Percentiles rank a stretch among this genome's conserved stretches.
These are phyloP conservation scores for Medicago ruthenica DNA, from an alignment of 306 rosid species.

Conservation along the genomic window DNA sequence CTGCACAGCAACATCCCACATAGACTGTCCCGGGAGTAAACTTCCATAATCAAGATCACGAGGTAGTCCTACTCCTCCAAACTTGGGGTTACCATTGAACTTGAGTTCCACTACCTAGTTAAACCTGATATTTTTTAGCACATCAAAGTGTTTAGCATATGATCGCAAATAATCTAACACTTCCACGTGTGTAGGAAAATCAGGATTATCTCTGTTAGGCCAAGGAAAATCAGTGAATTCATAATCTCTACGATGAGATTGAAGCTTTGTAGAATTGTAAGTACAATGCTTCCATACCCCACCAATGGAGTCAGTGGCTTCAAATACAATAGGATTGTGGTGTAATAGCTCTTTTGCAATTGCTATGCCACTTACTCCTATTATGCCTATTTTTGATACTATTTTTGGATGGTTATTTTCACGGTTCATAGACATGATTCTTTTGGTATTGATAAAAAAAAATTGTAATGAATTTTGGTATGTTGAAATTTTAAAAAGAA, in stretches of 20 bases:
- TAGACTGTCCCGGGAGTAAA: conserved; percentile 48
- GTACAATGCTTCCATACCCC: conserved; percentile 90
- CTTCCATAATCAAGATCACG: conserved; percentile 36
- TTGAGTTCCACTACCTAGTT: conserved; percentile 65
- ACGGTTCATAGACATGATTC: conserved; percentile 11
- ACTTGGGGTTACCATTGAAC: conserved; percentile 47
- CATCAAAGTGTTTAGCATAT: conserved; percentile 70
- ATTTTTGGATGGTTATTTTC: neutral
- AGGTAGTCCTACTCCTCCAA: neutral
- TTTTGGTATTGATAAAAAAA: neutral
- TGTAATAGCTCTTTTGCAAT: conserved; percentile 71
- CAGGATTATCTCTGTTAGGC: conserved; percentile 56
- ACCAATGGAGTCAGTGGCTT: conserved; percentile 76
- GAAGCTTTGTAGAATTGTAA: conserved; percentile 72
- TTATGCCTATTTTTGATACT: conserved; percentile 59
- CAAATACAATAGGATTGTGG: conserved; percentile 72
- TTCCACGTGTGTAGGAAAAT: conserved; percentile 61
- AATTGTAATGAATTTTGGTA: neutral
- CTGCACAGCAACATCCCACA: conserved; percentile 77
- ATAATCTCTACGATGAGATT: conserved; percentile 64
- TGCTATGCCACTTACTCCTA: conserved; percentile 82
- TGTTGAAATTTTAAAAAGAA: too few species aligned
- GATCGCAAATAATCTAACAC: conserved; percentile 60
- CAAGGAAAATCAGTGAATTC: conserved; percentile 87
- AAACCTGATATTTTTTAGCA: conserved; percentile 60